Evolutionary conservation across 257 asterid species (phyloP), one percentile per base, ranked within the genome.

Genomic region (Primulina huaijiensis): DNA sequence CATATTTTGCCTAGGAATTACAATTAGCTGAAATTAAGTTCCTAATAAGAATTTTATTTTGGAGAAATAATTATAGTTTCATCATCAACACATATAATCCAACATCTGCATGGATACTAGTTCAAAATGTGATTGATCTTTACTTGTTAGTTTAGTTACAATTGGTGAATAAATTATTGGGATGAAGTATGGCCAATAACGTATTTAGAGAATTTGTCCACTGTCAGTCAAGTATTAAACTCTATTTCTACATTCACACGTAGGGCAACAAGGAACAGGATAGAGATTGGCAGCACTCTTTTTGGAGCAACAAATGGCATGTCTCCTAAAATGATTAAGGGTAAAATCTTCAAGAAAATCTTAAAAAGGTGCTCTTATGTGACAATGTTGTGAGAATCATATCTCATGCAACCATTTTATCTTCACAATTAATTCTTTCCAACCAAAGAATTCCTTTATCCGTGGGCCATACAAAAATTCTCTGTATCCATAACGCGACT

Each of bases 41-140:
- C 53, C 12, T 11, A 12, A 12, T 43, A 43, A 43, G 53, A 43
- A 38, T 38, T 38, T 8, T 43, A 43, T 11, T 12, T 43, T 43
- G 53, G 17, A 43, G 53, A 43, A 40, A 82, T 91, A 75, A 81
- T 77, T 67, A 88, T 95, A 55, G 79, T 84, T 70, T 84, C 96
- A 68, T 87, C 84, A n/a, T 87, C 88, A 60, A 90, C 86, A 73
- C 19, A 17, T 37, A 58, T 65, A 7, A 43, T 19, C 59, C 59
- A 19, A 25, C 66, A 62, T 30, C 58, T 43, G n/a, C 17, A 12
- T 68, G 65, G 38, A 17, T 3, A 37, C 10, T 20, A 23, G 37
- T 7, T 69, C 37, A 69, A 52, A 6, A 67, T 50, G 50, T 43
- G 5, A 6, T 17, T 56, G 40, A 63, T 27, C 58, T 53, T 12